Conservation (phyloP, 164 flowering plant species). For the Magnolia sinica region DNA sequence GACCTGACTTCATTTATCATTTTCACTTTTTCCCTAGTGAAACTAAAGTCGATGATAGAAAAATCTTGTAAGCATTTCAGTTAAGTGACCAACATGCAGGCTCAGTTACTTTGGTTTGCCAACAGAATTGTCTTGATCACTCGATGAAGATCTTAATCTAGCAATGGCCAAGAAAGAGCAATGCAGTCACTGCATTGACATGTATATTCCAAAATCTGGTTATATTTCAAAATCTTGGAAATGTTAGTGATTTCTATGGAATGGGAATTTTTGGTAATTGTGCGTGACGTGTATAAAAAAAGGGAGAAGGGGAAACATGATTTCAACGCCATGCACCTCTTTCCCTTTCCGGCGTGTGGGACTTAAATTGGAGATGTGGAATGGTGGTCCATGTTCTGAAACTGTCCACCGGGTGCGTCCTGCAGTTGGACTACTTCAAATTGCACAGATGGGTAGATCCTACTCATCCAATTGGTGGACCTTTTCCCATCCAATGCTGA, state of each 20-base stretch:
- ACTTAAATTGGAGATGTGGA: background rate
- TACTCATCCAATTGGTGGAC: background rate
- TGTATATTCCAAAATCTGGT: background rate
- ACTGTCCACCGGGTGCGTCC: background rate
- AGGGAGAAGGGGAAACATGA: background rate
- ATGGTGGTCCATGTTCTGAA: background rate
- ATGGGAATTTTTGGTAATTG: background rate
- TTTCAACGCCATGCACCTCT: background rate
- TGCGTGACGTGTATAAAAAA: background rate
- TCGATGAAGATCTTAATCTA: too few relatives aligned
- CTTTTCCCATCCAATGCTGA: background rate
- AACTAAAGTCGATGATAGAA: too few relatives aligned
- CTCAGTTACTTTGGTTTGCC: too few relatives aligned
- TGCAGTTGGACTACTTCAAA: background rate
- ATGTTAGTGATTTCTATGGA: background rate
- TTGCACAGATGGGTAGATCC: background rate
- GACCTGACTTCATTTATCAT: too few relatives aligned
- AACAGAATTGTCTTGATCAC: too few relatives aligned
- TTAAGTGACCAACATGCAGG: too few relatives aligned
- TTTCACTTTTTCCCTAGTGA: too few relatives aligned
- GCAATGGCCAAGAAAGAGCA: too few relatives aligned
- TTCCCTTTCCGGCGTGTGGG: too few relatives aligned
- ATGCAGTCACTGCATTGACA: too few relatives aligned
- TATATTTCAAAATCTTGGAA: background rate
- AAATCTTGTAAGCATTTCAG: too few relatives aligned